A percentile compares a stretch with the other conserved stretches of the same genome.
phyloP scores from a whole-genome alignment of 2,329 filamentous ascomycete species.

The Escovopsis sp. region DNA sequence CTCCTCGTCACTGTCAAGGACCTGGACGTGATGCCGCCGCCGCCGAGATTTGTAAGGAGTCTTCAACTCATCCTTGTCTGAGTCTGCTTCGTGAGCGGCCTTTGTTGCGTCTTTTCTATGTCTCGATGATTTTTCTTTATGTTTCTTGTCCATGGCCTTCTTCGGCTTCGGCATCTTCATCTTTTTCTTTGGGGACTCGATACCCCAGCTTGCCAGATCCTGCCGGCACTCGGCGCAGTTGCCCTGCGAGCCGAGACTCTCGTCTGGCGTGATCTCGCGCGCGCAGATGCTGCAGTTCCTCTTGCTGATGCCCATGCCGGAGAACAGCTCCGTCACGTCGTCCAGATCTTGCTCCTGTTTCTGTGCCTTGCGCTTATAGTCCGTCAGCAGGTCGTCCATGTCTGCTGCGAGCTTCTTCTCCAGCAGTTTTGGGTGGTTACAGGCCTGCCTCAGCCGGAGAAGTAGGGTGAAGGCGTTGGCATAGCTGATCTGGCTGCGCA shows the following conservation, averaged over 20 bases:
- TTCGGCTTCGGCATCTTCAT: conserved; percentile 21
- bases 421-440: conserved; percentile 83
- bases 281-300: conserved; percentile 80
- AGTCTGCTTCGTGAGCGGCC: neutral
- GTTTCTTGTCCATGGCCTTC: conserved; percentile 17
- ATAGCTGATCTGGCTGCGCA: conserved; percentile 72
- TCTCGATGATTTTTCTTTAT: conserved; percentile 4
- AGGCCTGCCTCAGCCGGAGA: conserved; percentile 80
- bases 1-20: conserved; percentile 53
- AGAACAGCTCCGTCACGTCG: conserved; percentile 71
- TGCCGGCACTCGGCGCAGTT: conserved; percentile 59
- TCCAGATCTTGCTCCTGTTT: conserved; percentile 54
- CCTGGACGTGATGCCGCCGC: conserved; percentile 35
- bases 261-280: conserved; percentile 41
- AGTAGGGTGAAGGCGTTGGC: conserved; percentile 86
- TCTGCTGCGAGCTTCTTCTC: conserved; percentile 76
- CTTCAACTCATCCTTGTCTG: conserved; percentile 24
- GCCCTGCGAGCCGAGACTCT: conserved; percentile 24
- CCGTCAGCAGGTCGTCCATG: conserved; percentile 64
- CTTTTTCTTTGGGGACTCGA: conserved; percentile 23
- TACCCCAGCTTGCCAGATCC: conserved; percentile 50
- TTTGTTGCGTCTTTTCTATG: too few species aligned
- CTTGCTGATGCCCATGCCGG: conserved; percentile 60
- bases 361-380: conserved; percentile 31
- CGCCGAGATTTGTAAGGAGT: conserved; percentile 14